Conservation (phyloP, 108 stramenopile species). For the Skeletonema grethae region DNA sequence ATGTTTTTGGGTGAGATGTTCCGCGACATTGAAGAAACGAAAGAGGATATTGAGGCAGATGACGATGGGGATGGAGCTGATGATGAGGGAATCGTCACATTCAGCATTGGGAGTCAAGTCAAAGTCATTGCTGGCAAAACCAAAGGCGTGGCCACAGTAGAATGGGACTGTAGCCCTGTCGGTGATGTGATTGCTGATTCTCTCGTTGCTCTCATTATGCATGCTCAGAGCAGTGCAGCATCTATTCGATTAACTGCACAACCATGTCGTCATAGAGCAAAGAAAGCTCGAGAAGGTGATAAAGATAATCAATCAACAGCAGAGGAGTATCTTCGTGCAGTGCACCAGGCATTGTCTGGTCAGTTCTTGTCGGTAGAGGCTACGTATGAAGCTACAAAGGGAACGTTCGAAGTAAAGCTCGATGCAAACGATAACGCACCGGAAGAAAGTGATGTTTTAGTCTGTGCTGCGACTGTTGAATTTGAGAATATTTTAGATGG, state of each 20-base stretch:
- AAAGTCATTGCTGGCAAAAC: conserved; percentile 69
- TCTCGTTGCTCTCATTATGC: conserved; percentile 87
- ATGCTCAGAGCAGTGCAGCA: conserved; percentile 88
- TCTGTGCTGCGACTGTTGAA: conserved; percentile 65
- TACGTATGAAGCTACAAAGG: conserved; percentile 73
- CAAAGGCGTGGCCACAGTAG: conserved; percentile 68
- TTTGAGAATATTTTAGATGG: conserved; percentile 59
- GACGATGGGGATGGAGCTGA: conserved; percentile 35
- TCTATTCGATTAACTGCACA: conserved; percentile 85
- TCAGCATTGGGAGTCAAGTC: conserved; percentile 67
- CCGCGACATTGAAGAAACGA: conserved; percentile 60
- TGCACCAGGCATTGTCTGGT: conserved; percentile 66
- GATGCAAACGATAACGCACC: conserved; percentile 57
- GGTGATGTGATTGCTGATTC: conserved; percentile 95
- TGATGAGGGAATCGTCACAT: conserved; percentile 43
- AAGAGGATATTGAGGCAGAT: conserved; percentile 17
- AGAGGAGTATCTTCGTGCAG: conserved; percentile 55
- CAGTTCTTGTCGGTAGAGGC: conserved; percentile 83
- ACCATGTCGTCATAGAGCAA: conserved; percentile 74
- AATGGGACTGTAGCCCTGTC: conserved; percentile 91
- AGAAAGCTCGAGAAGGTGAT: conserved; percentile 43
- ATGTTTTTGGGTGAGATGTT: conserved; percentile 88
- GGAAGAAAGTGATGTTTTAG: conserved; percentile 22
- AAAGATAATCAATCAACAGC: conserved; percentile 42
- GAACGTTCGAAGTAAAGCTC: conserved; percentile 72